A percentile compares a stretch with the other conserved stretches of the same genome.
These are phyloP conservation scores for Trichoderma endophyticum DNA, from an alignment of 2,329 filamentous ascomycete species.

Conservation along the genomic window DNA sequence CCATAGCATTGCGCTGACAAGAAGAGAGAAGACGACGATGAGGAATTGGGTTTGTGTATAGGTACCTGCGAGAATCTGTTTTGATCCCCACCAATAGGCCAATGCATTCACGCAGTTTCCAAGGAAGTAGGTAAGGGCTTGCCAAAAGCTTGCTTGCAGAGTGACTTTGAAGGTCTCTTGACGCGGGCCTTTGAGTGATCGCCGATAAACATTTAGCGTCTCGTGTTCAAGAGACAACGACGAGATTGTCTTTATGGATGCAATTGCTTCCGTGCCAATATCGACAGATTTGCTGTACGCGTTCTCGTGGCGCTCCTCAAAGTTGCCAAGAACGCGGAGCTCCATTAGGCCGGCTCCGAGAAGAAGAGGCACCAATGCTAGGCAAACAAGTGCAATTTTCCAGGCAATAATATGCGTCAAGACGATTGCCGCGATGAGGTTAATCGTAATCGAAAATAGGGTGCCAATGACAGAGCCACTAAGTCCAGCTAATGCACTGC, in stretches of 20 bases:
- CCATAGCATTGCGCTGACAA: slow-evolving; percentile 60
- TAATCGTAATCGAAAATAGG: slow-evolving; percentile 60
- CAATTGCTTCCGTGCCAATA: slow-evolving; percentile 60
- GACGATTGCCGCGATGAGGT: slow-evolving; percentile 61
- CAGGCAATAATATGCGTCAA: slow-evolving; percentile 65
- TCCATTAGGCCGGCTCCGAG: slow-evolving; percentile 64
- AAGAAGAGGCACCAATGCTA: slow-evolving; percentile 62
- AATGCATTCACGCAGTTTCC: slow-evolving; percentile 60
- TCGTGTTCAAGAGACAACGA: slow-evolving; percentile 43
- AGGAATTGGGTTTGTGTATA: slow-evolving; percentile 58
- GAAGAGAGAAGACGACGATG: slow-evolving; percentile 59
- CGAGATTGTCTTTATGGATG: slow-evolving; percentile 58
- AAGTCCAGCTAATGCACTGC: slow-evolving; percentile 58
- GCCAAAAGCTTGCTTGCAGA: slow-evolving; percentile 41
- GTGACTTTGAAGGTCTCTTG: slow-evolving; percentile 39
- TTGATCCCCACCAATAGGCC: slow-evolving; percentile 66
- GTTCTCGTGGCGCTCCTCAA: slow-evolving; percentile 56
- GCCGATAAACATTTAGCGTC: slow-evolving; percentile 39
- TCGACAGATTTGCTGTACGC: slow-evolving; percentile 59
- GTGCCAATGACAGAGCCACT: slow-evolving; percentile 65
- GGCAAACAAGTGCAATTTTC: slow-evolving; percentile 66
- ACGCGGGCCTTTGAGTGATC: slow-evolving; percentile 32
- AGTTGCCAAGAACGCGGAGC: slow-evolving; percentile 53
- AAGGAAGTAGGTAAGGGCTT: slow-evolving; percentile 46
- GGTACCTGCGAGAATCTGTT: slow-evolving; percentile 55